Conservation (phyloP, 371 early-diverging fungal species). For the Chytridium lagenaria region DNA sequence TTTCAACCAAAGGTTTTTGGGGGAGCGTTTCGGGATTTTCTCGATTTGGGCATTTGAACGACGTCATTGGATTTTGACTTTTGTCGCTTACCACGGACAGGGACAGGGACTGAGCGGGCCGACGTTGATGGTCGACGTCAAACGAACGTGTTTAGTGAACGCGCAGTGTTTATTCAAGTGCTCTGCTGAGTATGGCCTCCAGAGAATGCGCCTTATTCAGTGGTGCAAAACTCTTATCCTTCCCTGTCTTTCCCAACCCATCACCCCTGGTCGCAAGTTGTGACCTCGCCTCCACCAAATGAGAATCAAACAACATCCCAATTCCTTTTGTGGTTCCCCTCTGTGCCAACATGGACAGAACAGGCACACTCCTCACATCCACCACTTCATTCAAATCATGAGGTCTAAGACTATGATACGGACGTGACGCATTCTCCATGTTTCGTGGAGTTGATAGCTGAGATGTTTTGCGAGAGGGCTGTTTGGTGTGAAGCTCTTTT, state of each 20-base stretch:
- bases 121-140: too few relatives aligned
- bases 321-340: background rate
- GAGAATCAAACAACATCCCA: slow-evolving; percentile 8
- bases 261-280: background rate
- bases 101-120: too few relatives aligned
- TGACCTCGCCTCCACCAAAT: slow-evolving; percentile 5
- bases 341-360: slow-evolving; percentile 10
- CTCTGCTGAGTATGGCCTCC: slow-evolving; percentile 1
- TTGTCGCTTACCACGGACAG: too few relatives aligned
- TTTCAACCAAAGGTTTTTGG: too few relatives aligned
- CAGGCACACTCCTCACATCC: background rate
- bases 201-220: slow-evolving; percentile 8
- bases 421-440: slow-evolving; percentile 18
- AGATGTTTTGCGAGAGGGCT: background rate
- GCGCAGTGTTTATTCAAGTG: too few relatives aligned
- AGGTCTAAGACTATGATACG: slow-evolving; percentile 36
- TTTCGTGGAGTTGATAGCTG: background rate
- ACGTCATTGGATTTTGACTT: too few relatives aligned
- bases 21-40: too few relatives aligned
- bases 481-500: background rate
- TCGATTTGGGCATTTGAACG: too few relatives aligned
- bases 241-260: background rate
- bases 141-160: too few relatives aligned
- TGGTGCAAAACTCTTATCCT: background rate
- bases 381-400: slow-evolving; percentile 34